Evolutionary conservation across 768 basidiomycete genomes (phyloP), one percentile per base, ranked within the genome.

Genomic region (Psilocybe subaeruginosa): DNA sequence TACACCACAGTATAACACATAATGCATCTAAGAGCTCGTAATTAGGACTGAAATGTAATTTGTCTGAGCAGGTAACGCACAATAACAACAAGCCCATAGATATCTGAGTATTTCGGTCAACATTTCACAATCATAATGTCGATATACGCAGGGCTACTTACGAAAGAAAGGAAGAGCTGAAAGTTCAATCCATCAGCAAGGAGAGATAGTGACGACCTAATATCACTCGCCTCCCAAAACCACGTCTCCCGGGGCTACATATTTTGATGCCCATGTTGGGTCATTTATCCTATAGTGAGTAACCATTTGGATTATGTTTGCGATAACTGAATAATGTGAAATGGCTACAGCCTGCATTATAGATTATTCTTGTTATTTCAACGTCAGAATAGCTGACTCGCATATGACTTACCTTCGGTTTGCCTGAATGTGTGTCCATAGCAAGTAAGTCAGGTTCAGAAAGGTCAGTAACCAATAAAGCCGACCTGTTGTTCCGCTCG

Each of bases 401-500:
- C 5, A 43, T 43, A n/a, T 43, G 33, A 23, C 23, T 41, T 54
- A 58, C 66, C 59, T 67, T 67, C n/a, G 66, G 66, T 56, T 67
- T 67, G 9, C 66, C 66, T 67, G 41, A 8, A 8, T 4, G 27
- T 12, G 30, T 3, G 52, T 37, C n/a, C 9, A 12, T 4, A 57
- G 17, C 2, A 17, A 14, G 46, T 5, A 49, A 19, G 9, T 43
- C 14, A 12, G n/a, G 29, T 33, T 7, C 17, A 41, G 5, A 27
- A 14, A 14, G 16, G 19, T 19, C 1, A 58, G 16, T 45, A 3
- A 27, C 39, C 47, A 17, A 17, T 23, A n/a, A 11, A 56, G 77
- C 68, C 72, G 76, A 70, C 89, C 89, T 14, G 90, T 92, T 23
- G 90, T 92, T 7, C 90, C 90, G 63, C 89, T 90, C 1, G 90